A percentile compares a stretch with the other conserved stretches of the same genome.
These are phyloP conservation scores for Schizothecium vesticola DNA, from an alignment of 495 filamentous ascomycete genomes.

Conservation along the genomic window DNA sequence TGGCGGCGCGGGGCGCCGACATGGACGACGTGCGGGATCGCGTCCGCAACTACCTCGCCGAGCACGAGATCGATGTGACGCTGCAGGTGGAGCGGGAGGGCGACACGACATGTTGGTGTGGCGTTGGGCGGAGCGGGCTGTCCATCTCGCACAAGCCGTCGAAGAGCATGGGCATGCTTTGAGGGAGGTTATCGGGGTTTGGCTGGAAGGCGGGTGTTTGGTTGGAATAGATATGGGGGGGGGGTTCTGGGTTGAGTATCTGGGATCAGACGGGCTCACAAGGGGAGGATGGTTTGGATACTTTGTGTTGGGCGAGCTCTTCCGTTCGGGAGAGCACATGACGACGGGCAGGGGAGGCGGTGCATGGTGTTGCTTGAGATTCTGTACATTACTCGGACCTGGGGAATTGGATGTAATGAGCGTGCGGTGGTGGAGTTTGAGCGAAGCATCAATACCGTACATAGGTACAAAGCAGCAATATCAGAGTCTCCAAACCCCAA, in stretches of 20 bases:
- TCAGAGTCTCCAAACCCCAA: background rate
- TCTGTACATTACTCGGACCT: background rate
- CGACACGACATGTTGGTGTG: slow-evolving; percentile 76
- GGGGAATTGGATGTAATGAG: background rate
- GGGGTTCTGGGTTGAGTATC: slow-evolving; percentile 6
- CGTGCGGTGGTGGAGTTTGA: background rate
- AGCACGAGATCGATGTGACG: slow-evolving; percentile 63
- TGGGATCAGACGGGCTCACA: slow-evolving; percentile 1
- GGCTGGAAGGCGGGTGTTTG: too few relatives aligned
- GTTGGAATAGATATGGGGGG: background rate
- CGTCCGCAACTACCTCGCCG: slow-evolving; percentile 52
- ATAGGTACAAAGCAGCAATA: background rate
- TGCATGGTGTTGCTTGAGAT: background rate
- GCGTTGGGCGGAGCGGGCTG: slow-evolving; percentile 33
- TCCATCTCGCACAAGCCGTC: slow-evolving; percentile 19
- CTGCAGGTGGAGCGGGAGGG: slow-evolving; percentile 73
- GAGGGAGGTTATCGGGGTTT: slow-evolving; percentile 3
- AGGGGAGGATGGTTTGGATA: background rate
- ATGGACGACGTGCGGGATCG: slow-evolving; percentile 72
- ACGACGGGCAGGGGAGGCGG: background rate
- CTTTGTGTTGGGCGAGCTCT: background rate
- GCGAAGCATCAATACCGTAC: background rate
- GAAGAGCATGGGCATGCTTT: slow-evolving; percentile 24
- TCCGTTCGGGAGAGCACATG: background rate
- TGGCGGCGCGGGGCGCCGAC: slow-evolving; percentile 62